Evolutionary conservation across 2,329 filamentous ascomycete species (phyloP).

Genomic region (Fusarium austroafricanum): DNA sequence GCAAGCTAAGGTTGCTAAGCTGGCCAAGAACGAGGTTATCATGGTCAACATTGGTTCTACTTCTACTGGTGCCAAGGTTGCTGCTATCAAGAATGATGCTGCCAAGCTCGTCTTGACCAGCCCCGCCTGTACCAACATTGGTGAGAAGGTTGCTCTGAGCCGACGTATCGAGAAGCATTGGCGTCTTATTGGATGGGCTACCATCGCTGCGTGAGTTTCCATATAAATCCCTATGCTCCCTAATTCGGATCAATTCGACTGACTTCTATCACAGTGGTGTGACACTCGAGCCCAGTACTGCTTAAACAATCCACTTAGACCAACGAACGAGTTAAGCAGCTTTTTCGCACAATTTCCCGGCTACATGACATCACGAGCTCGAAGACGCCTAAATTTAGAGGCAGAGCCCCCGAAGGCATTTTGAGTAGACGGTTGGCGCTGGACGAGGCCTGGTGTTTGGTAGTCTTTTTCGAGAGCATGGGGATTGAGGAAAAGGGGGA

Average conservation of each 20-base stretch:
- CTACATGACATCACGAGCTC: constrained; percentile 35
- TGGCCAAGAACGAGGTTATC: constrained; percentile 98
- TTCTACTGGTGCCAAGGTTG: constrained; percentile 95
- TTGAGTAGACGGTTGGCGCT: constrained; percentile 47
- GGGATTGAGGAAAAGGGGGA: constrained; percentile 20
- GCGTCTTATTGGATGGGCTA: constrained; percentile 93
- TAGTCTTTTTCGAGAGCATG: constrained; percentile 37
- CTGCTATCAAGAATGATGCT: constrained; percentile 96
- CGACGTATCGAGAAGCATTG: constrained; percentile 99
- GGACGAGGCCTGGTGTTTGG: constrained; percentile 44
- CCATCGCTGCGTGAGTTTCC: constrained; percentile 74
- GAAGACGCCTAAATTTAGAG: constrained; percentile 37
- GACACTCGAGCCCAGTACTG: constrained; percentile 63
- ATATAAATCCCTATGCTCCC: neutral
- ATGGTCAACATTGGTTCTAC: constrained; percentile 99
- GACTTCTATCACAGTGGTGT: constrained; percentile 59
- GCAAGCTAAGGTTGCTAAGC: constrained; percentile 98
- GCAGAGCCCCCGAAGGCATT: constrained; percentile 39
- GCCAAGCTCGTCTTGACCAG: constrained; percentile 93
- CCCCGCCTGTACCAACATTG: constrained; percentile 95
- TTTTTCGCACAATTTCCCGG: constrained; percentile 41
- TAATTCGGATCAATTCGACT: neutral
- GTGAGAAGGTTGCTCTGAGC: constrained; percentile 96
- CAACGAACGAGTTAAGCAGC: constrained; percentile 34
- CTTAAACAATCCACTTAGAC: constrained; percentile 48